Evolutionary conservation across 1,284 basidiomycete species (phyloP), one percentile per base, ranked within the genome.

Genomic region (Pyrrhoderma lamaoense): DNA sequence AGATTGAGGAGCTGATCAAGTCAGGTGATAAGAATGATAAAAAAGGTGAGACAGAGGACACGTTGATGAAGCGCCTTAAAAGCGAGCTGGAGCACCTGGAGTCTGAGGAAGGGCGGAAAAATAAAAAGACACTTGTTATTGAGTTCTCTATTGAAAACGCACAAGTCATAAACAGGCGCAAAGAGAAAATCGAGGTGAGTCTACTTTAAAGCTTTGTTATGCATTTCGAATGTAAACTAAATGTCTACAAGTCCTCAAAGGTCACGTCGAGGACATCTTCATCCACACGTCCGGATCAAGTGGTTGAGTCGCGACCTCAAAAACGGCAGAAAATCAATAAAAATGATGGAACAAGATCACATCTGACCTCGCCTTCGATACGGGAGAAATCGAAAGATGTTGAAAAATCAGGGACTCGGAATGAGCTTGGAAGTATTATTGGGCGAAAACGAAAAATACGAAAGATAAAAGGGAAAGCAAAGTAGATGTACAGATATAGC

Each of bases 111-210:
- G 60, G 57, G 45, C 73, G 69, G 61, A 74, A 70, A 59, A 67
- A 57, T 25, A 77, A 74, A 57, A 82, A 83, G 25, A 77, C 82
- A 11, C 70, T 96, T 47, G 84, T 95, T 57, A 80, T 93, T 27
- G 93, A 96, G 69, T 95, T 94, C 67, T 93, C 89, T 37, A 89
- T 95, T 51, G 91, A 97, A 73, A 96, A 97, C 61, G 74, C 91
- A 3, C 88, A 93, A 66, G 91, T 94, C 19, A 80, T 90, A 22
- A 82, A 85, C 54, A 71, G 87, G 51, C 72, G 88, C 55, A 70
- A 72, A 45, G 73, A 75, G 11, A 46, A 57, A 25, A 42, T 31
- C 3, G 49, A 55, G 53, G 53, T 55, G 35, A n/a, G 54, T 48
- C 16, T 8, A 31, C 2, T 27, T 35, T 45, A 18, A 11, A 18